Conservation (phyloP, 179 eudicot species). For the Beta corolliflora region DNA sequence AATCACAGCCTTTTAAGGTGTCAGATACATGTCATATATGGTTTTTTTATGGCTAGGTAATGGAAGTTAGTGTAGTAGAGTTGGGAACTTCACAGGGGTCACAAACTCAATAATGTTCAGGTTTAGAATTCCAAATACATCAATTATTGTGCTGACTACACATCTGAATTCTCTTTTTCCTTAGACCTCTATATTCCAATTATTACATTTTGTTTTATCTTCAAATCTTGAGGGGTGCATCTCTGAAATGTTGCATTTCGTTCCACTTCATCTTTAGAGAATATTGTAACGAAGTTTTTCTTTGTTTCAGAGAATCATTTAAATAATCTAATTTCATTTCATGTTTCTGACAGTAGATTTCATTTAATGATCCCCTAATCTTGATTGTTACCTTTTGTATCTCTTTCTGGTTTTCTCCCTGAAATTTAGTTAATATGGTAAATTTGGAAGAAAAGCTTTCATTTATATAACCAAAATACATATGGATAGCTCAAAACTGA, state of each 20-base stretch:
- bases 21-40: not conserved
- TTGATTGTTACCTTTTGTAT: not conserved
- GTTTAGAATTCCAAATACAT: not conserved
- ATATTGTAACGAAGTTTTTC: not conserved
- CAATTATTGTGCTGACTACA: not conserved
- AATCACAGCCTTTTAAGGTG: not conserved
- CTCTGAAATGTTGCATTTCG: not conserved
- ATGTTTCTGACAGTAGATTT: not conserved
- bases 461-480: not conserved
- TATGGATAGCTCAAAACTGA: not conserved
- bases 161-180: not conserved
- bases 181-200: not conserved
- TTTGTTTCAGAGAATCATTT: not conserved
- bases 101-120: not conserved
- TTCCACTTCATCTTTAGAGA: not conserved
- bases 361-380: not conserved
- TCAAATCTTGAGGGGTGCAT: not conserved
- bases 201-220: not conserved
- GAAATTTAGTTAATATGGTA: not conserved
- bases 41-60: not conserved
- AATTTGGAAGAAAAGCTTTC: not conserved
- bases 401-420: not conserved
- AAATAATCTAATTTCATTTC: too few species aligned
- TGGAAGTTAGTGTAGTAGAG: not conserved
- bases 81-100: not conserved